Evolutionary conservation across 1,139 yeast species (phyloP), one percentile per base, ranked within the genome.

Genomic region (Candida pseudoviswanathii): DNA sequence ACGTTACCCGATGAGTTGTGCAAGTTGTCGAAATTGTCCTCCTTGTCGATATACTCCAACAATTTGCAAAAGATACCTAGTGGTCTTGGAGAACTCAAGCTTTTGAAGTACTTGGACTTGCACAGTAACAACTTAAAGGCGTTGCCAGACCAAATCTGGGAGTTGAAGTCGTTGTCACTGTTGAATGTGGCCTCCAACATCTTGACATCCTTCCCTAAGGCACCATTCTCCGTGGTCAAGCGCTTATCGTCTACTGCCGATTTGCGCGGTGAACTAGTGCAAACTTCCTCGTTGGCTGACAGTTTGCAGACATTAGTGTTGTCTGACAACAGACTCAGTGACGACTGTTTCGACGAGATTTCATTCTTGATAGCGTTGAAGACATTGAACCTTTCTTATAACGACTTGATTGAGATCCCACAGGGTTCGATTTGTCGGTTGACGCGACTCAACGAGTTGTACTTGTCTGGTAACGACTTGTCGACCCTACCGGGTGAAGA

Each of bases 401-500:
- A 94, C 61, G 94, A 86, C 55, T 66, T 95, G 41, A 71, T 85
- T 41, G 98, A 95, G 59, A 81, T 94, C 32, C 96, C 96, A 0
- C 72, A 75, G 22, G 92, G 94, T 3, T 84, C 89, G 0, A 67
- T 88, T 25, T 68, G 85, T 42, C 77, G 86, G 44, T 70, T 89
- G 54, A 70, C 75, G 1, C 71, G 75, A 33, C 70, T 94, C 54
- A 78, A 78, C 4, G 91, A 85, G 54, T 71, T 95, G n/a, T 89
- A 81, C 60, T 64, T 94, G 38, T 86, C 96, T 0, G 99, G 99
- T 43, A 94, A 94, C 61, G 83, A 84, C 47, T 70, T 95, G 38
- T 78, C 89, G 0, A 81, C 88, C 4, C 71, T 94, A 44, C 96
- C 98, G 0, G 86, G 91, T 22, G 99, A 94, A 59, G 96, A 89